phyloP scores from a whole-genome alignment of 305 asterid genomes.

The Rubia tinctorum region DNA sequence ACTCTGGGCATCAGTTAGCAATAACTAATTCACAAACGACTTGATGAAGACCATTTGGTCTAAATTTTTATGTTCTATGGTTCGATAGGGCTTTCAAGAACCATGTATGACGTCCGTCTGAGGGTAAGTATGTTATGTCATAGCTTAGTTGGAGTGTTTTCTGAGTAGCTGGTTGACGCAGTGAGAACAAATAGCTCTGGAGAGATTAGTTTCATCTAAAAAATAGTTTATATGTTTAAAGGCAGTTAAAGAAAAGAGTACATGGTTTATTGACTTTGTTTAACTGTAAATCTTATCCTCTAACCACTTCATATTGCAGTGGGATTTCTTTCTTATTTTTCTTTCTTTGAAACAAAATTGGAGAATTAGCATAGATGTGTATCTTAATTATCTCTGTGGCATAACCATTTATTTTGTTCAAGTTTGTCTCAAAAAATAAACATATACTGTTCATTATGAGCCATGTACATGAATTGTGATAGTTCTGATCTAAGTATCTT shows the following conservation, averaged over 20 bases:
- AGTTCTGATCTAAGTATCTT: not conserved
- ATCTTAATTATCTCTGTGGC: no score
- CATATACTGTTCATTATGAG: not conserved
- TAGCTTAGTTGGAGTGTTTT: not conserved
- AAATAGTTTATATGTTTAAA: not conserved
- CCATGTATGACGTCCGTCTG: conserved; percentile 13
- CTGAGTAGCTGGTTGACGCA: not conserved
- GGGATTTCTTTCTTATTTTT: not conserved
- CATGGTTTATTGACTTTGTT: not conserved
- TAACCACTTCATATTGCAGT: not conserved
- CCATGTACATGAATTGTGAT: not conserved
- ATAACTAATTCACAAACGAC: no score
- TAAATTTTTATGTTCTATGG: no score
- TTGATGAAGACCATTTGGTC: no score
- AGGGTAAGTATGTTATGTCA: not conserved
- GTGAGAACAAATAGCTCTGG: not conserved
- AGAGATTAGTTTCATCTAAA: not conserved
- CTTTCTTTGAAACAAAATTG: not conserved
- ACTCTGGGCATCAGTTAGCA: no score
- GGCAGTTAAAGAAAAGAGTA: not conserved
- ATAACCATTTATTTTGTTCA: not conserved
- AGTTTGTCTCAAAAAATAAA: not conserved
- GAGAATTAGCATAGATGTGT: not conserved
- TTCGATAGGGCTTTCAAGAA: no score
- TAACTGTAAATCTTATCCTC: no score